These are phyloP conservation scores for Phylloporus rhodoxanthus DNA, from an alignment of 768 basidiomycete species.

Conservation along the genomic window DNA sequence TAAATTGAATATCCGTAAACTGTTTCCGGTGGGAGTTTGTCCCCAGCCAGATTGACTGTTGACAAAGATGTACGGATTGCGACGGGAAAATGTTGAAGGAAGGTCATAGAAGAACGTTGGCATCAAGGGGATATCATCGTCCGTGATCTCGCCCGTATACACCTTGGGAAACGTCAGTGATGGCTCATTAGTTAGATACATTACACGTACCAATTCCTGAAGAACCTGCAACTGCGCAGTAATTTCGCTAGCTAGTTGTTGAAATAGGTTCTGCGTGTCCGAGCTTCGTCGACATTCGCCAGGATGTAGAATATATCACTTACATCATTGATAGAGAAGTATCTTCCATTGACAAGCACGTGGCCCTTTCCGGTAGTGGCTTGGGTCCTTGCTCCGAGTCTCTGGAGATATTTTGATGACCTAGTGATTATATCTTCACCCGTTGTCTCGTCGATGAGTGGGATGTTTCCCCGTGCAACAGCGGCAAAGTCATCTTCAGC, in stretches of 20 bases:
- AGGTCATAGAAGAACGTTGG: slow-evolving; percentile 87
- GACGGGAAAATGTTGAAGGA: slow-evolving; percentile 57
- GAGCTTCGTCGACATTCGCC: not conserved
- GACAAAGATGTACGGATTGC: slow-evolving; percentile 76
- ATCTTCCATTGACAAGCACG: slow-evolving; percentile 86
- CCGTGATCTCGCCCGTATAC: slow-evolving; percentile 51
- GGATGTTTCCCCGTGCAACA: slow-evolving; percentile 30
- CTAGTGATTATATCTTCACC: slow-evolving; percentile 36
- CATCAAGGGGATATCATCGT: slow-evolving; percentile 46
- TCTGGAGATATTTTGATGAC: slow-evolving; percentile 47
- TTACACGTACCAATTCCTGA: slow-evolving; percentile 58
- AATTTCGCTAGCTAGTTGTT: slow-evolving; percentile 40
- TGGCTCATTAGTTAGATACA: not conserved
- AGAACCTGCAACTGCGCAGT: slow-evolving; percentile 57
- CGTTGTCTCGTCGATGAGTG: slow-evolving; percentile 23
- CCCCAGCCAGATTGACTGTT: slow-evolving; percentile 31
- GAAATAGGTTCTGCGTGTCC: slow-evolving; percentile 18
- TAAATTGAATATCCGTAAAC: slow-evolving; percentile 22
- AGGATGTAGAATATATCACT: slow-evolving; percentile 20
- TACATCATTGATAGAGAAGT: slow-evolving; percentile 63
- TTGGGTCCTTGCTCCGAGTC: slow-evolving; percentile 46
- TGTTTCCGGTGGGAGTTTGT: slow-evolving; percentile 4
- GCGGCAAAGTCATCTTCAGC: slow-evolving; percentile 36
- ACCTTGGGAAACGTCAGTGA: slow-evolving; percentile 35
- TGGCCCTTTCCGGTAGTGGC: slow-evolving; percentile 47